Percentiles rank a stretch among this genome's conserved stretches.
phyloP scores from a whole-genome alignment of 75 land plant genomes.

The Gnetum montanum region DNA sequence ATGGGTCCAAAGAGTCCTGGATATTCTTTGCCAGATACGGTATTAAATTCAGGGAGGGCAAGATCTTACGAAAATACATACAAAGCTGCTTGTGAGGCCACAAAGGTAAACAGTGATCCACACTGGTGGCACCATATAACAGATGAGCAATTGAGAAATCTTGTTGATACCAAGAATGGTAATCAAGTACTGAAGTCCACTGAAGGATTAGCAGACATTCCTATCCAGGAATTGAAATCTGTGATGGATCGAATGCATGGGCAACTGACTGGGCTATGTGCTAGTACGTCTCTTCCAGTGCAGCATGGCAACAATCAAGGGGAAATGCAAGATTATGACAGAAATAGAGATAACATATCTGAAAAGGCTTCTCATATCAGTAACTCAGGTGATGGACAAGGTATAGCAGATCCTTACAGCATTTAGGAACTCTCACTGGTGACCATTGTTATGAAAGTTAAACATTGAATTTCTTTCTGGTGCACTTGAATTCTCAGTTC shows the following conservation, averaged over 20 bases:
- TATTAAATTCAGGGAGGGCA: no score
- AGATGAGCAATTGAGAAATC: slow-evolving; percentile 3
- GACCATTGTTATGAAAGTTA: no score
- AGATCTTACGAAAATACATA: slow-evolving; percentile 1
- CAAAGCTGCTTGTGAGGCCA: neutral
- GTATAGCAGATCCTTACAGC: neutral
- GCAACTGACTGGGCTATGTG: slow-evolving; percentile 5
- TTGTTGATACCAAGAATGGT: slow-evolving; percentile 2
- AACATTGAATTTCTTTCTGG: no score
- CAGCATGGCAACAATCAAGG: neutral
- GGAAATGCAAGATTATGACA: neutral
- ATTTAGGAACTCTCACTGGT: no score
- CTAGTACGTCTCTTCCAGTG: slow-evolving; percentile 1
- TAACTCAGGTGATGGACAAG: neutral
- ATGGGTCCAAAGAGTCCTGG: neutral
- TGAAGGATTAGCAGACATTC: neutral
- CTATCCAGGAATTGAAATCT: slow-evolving; percentile 1
- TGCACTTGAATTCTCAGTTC: no score
- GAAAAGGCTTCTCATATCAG: neutral
- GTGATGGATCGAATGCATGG: slow-evolving; percentile 1
- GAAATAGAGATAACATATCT: neutral
- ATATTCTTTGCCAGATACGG: no score
- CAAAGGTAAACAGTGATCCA: neutral
- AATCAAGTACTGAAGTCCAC: neutral
- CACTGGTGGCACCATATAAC: neutral